phyloP scores from a whole-genome alignment of 768 basidiomycete species.

The Agrocybe praecox region DNA sequence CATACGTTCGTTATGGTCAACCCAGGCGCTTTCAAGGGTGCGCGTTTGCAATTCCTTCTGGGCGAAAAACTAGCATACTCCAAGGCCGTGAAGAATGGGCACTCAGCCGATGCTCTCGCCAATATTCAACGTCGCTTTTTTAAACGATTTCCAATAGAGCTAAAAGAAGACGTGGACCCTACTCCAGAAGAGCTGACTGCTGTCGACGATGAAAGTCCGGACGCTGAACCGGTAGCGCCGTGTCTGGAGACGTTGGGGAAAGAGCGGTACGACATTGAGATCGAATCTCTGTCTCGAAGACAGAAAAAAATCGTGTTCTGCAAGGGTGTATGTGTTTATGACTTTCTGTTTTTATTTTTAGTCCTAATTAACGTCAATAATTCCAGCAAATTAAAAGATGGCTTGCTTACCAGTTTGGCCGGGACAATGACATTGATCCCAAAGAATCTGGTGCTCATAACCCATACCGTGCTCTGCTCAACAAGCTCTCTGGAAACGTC shows the following conservation, averaged over 20 bases:
- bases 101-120: too few relatives aligned
- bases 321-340: background rate
- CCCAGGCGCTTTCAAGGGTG: too few relatives aligned
- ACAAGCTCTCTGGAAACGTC: too few relatives aligned
- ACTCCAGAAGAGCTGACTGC: background rate
- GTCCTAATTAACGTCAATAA: background rate
- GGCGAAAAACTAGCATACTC: too few relatives aligned
- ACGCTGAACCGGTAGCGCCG: background rate
- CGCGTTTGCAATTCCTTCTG: background rate
- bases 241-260: too few relatives aligned
- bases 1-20: too few relatives aligned
- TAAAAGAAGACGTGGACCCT: too few relatives aligned
- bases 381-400: conserved; percentile 16
- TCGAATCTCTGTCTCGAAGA: background rate
- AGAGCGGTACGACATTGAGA: too few relatives aligned
- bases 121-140: too few relatives aligned
- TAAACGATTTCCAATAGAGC: too few relatives aligned
- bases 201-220: background rate
- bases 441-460: conserved; percentile 3
- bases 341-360: too few relatives aligned
- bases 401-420: conserved; percentile 18
- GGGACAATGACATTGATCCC: conserved; percentile 2
- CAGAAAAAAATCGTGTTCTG: background rate
- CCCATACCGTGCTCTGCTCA: background rate
- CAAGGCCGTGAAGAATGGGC: too few relatives aligned